A percentile compares a stretch with the other conserved stretches of the same genome.
Evolutionary conservation across 331 rosid genomes (phyloP).

Genomic region (Rhamnella rubrinervis): DNA sequence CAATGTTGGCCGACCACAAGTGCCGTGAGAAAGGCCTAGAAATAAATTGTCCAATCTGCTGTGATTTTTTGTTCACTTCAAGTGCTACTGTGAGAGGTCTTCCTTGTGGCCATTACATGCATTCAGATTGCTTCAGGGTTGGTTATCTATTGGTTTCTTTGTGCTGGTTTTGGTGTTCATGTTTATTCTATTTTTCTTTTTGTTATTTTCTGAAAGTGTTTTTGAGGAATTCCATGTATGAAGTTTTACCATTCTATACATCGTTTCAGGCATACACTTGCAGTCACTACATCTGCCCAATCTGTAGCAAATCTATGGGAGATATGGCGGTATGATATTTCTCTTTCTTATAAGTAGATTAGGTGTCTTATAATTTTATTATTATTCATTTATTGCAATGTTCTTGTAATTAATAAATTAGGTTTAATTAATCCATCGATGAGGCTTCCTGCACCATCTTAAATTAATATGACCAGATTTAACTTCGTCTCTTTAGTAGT

Average conservation of each 20-base stretch:
- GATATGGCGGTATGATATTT: slow-evolving; percentile 47
- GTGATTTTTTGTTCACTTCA: slow-evolving; percentile 54
- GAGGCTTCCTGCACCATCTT: not conserved
- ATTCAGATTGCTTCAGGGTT: slow-evolving; percentile 59
- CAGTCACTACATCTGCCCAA: slow-evolving; percentile 54
- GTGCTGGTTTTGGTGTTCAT: not conserved
- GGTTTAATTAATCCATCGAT: not conserved
- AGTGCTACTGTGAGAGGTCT: slow-evolving; percentile 52
- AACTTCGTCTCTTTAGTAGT: not conserved
- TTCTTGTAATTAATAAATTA: not conserved
- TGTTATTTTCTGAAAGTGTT: not conserved
- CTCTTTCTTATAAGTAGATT: not conserved
- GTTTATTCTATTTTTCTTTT: not conserved
- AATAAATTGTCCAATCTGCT: slow-evolving; percentile 55
- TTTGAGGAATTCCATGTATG: not conserved
- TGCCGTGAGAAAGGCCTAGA: slow-evolving; percentile 51
- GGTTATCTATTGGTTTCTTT: slow-evolving; percentile 2
- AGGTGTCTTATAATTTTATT: not conserved
- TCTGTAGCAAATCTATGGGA: slow-evolving; percentile 58
- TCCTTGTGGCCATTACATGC: slow-evolving; percentile 62
- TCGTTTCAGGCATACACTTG: slow-evolving; percentile 50
- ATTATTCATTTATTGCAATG: no score
- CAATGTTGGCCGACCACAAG: slow-evolving; percentile 36
- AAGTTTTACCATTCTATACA: slow-evolving; percentile 1
- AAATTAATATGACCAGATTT: no score